These are phyloP conservation scores for Strigomonas culicis DNA, from an alignment of 208 protist genomes.

Conservation along the genomic window DNA sequence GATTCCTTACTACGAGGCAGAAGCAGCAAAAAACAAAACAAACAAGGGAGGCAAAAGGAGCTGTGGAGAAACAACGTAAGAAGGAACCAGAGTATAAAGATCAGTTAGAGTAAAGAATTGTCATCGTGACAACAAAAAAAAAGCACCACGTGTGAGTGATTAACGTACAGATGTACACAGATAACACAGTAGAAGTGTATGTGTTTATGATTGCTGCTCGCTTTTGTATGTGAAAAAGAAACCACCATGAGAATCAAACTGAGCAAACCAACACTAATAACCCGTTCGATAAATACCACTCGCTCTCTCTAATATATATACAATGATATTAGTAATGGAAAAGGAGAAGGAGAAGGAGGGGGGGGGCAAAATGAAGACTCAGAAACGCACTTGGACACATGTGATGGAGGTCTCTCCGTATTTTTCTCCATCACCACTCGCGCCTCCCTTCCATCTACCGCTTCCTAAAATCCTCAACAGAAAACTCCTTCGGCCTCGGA, in stretches of 20 bases:
- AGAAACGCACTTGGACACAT: too few species aligned
- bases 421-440: too few species aligned
- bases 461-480: conserved; percentile 75
- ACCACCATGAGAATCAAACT: background rate
- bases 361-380: too few species aligned
- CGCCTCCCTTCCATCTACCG: conserved; percentile 24
- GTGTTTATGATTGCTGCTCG: background rate
- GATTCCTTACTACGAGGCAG: background rate
- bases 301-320: background rate
- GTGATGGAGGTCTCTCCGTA: too few species aligned
- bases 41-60: conserved; percentile 5
- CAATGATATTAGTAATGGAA: background rate
- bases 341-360: background rate
- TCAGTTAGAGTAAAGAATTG: conserved; percentile 1
- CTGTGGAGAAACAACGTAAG: background rate
- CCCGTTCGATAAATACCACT: background rate
- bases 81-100: background rate
- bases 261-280: background rate
- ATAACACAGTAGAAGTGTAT: background rate
- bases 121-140: background rate
- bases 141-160: background rate
- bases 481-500: conserved; percentile 79
- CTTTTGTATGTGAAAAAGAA: conserved; percentile 16
- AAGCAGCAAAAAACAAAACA: background rate
- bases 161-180: too few species aligned